Base-by-base conservation (phyloP, 2,329 filamentous ascomycete species). In the Dactylonectria estremocensis region DNA sequence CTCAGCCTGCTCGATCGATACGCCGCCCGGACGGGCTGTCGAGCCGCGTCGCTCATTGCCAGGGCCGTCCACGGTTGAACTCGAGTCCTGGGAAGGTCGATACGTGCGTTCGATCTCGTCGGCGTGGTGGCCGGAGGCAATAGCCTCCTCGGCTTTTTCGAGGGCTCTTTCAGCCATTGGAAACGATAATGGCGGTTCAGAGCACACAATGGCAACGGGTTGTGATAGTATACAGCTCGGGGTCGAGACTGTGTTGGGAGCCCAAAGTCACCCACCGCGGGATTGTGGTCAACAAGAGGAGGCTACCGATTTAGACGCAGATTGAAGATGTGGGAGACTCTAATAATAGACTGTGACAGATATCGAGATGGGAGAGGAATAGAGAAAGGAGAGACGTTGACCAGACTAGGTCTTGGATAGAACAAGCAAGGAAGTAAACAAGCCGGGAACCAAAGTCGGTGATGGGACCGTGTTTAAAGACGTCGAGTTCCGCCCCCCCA, bases 1-100 rank as follows among this genome's bases (percentile, higher is more conserved):
- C 78, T 93, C 88, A 49, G 92, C 92, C 59, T 88, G 87, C 66
- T 88, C 83, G 58, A 95, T 86, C 9, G 92, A 90, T 35, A 95
- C 86, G 22, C 89, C 89, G 20, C 58, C 62, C n/a, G 74, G 56
- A 9, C 66, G 68, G 4, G 68, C 64, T 48, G 67, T 69, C n/a
- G 74, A 73, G 31, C 56, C 43, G 46, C 64, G 69, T 18, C 69
- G 70, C 13, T 72, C 72, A 18, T 68, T 59, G 20, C 71, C 69
- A 10, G 74, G 61, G 10, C 70, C 74, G 4, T 74, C 70, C 50
- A 72, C 76, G 8, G 77, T 78, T 2, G 78, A 78, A n/a, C 71
- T 72, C 46, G 78, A 76, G n/a, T 77, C 76, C 46, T 74, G 59
- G 13, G 72, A 74, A 45, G 65, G 54, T 50, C 74, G 74, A 48